These are phyloP conservation scores for Alternaria hordeiaustralica DNA, from an alignment of 2,329 filamentous ascomycete species.

Conservation along the genomic window DNA sequence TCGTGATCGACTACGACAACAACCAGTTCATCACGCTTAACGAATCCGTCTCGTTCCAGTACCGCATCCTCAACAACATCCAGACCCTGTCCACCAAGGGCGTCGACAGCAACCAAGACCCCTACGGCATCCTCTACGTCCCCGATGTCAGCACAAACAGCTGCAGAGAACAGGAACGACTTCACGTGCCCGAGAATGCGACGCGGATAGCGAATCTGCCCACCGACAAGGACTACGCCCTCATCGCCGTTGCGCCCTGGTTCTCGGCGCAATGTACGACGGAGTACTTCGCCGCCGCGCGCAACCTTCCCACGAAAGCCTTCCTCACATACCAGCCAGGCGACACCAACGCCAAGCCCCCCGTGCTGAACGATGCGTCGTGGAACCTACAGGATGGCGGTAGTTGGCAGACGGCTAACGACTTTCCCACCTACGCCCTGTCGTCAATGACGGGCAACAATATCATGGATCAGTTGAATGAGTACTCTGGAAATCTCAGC, in stretches of 20 bases:
- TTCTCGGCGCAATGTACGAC: constrained; percentile 74
- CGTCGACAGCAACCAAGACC: constrained; percentile 64
- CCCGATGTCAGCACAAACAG: constrained; percentile 69
- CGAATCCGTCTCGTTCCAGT: constrained; percentile 44
- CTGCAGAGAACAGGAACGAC: constrained; percentile 68
- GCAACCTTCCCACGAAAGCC: constrained; percentile 64
- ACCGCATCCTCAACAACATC: constrained; percentile 61
- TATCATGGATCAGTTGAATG: constrained; percentile 73
- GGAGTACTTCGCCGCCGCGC: constrained; percentile 70
- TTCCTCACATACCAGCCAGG: constrained; percentile 63
- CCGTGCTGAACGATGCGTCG: constrained; percentile 65
- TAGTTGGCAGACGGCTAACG: constrained; percentile 73
- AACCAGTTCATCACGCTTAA: constrained; percentile 42
- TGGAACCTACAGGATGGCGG: constrained; percentile 76
- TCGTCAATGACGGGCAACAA: constrained; percentile 69
- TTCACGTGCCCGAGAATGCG: constrained; percentile 76
- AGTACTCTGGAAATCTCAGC: constrained; percentile 79
- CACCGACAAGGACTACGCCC: constrained; percentile 67
- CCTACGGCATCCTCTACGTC: constrained; percentile 84
- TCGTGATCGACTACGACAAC: constrained; percentile 34
- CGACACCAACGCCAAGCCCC: constrained; percentile 64
- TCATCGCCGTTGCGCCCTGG: constrained; percentile 89
- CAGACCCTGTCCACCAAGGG: constrained; percentile 77
- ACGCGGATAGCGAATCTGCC: constrained; percentile 74
- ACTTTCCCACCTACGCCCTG: constrained; percentile 84